A percentile compares a stretch with the other conserved stretches of the same genome.
phyloP scores from a whole-genome alignment of 768 basidiomycete species.

The Agaricus subrufescens region DNA sequence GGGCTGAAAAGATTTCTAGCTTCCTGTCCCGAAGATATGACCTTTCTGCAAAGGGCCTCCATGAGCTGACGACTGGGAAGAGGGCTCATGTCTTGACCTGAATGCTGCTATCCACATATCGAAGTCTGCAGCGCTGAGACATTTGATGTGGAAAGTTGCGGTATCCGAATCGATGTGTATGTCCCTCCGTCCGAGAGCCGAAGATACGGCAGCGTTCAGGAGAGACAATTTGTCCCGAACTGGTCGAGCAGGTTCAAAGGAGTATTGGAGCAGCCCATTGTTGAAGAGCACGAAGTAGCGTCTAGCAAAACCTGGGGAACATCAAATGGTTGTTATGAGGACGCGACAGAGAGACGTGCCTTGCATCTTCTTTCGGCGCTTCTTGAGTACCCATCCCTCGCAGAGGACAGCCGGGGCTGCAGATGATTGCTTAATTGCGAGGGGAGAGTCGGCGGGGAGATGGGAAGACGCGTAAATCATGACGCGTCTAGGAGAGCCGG shows the following conservation, averaged over 20 bases:
- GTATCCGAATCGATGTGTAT: constrained; percentile 76
- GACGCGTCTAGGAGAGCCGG: background rate
- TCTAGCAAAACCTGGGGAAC: constrained; percentile 67
- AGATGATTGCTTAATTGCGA: background rate
- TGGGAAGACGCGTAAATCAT: background rate
- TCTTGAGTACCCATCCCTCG: constrained; percentile 84
- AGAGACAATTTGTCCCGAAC: constrained; percentile 65
- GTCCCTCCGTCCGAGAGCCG: constrained; percentile 66
- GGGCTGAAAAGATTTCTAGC: constrained; percentile 37
- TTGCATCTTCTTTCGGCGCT: constrained; percentile 85
- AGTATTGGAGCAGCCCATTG: constrained; percentile 69
- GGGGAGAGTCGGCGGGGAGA: background rate
- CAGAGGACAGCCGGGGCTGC: constrained; percentile 27
- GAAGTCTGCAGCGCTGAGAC: constrained; percentile 67
- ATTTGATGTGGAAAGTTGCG: constrained; percentile 81
- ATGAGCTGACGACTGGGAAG: constrained; percentile 11
- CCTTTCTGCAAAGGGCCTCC: constrained; percentile 43
- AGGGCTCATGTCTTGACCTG: constrained; percentile 39
- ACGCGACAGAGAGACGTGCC: constrained; percentile 34
- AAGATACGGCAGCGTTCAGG: constrained; percentile 73
- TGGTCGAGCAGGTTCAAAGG: constrained; percentile 68
- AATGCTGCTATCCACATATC: constrained; percentile 70
- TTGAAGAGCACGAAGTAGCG: constrained; percentile 72
- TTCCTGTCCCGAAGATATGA: constrained; percentile 49
- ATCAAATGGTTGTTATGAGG: background rate